Conservation (phyloP, 2,329 filamentous ascomycete genomes). For the Coleophoma eucalyptorum region DNA sequence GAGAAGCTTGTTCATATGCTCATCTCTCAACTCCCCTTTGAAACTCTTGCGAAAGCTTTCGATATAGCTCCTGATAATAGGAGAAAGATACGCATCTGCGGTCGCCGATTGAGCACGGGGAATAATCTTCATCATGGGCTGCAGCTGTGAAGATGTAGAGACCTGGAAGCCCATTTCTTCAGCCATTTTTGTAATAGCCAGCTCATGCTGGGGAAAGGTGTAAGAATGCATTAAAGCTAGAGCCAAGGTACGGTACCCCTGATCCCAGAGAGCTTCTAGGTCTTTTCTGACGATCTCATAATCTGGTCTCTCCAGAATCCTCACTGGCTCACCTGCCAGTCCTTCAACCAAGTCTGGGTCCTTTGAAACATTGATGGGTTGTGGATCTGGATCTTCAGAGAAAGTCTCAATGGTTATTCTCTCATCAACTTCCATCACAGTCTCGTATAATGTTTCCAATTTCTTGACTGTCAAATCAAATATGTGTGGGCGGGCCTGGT, state of each 20-base stretch:
- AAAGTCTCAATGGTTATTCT: slow-evolving; percentile 89
- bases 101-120: slow-evolving; percentile 66
- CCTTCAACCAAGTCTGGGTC: slow-evolving; percentile 63
- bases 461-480: slow-evolving; percentile 87
- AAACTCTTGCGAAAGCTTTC: slow-evolving; percentile 66
- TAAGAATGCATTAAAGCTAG: slow-evolving; percentile 92
- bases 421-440: slow-evolving; percentile 84
- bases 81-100: slow-evolving; percentile 71
- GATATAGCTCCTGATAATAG: slow-evolving; percentile 67
- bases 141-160: slow-evolving; percentile 73
- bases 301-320: slow-evolving; percentile 61
- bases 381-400: slow-evolving; percentile 71
- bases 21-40: slow-evolving; percentile 71
- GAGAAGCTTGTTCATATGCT: slow-evolving; percentile 65
- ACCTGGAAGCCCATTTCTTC: slow-evolving; percentile 77
- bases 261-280: slow-evolving; percentile 63
- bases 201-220: slow-evolving; percentile 84
- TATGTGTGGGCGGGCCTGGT: slow-evolving; percentile 84
- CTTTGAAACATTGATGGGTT: slow-evolving; percentile 51
- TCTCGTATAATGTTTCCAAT: slow-evolving; percentile 81
- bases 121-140: slow-evolving; percentile 76
- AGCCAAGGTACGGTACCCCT: slow-evolving; percentile 75
- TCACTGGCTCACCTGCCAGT: slow-evolving; percentile 69
- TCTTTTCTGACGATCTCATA: slow-evolving; percentile 52
- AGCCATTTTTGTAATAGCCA: slow-evolving; percentile 70